Evolutionary conservation across 495 filamentous ascomycete genomes (phyloP).

Genomic region (Trichoderma gamsii): DNA sequence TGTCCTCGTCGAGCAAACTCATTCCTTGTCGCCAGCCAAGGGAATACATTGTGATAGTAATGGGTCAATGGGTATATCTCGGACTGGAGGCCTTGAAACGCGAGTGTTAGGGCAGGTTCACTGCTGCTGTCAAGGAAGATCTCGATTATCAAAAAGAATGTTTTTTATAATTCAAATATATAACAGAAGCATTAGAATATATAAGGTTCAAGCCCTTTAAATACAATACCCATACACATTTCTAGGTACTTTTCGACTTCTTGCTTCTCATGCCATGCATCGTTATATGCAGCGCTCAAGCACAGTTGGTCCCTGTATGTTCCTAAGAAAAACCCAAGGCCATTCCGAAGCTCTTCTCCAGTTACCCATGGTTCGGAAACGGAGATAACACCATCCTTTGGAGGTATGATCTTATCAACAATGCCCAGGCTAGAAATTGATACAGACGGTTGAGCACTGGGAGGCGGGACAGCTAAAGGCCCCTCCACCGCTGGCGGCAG

Average conservation of each 20-base stretch:
- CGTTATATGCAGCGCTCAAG: conserved; percentile 37
- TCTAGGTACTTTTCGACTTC: conserved; percentile 28
- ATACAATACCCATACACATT: conserved; percentile 19
- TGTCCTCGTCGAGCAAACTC: too few relatives aligned
- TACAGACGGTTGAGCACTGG: conserved; percentile 28
- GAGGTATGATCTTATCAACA: conserved; percentile 27
- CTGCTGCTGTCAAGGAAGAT: too few relatives aligned
- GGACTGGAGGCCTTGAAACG: too few relatives aligned
- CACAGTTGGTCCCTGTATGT: conserved; percentile 31
- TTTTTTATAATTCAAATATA: too few relatives aligned
- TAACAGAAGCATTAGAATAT: conserved; percentile 4
- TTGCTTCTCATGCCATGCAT: conserved; percentile 30
- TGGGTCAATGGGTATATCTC: too few relatives aligned
- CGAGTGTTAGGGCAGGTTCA: too few relatives aligned
- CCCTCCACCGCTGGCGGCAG: conserved; percentile 23
- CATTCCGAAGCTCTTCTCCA: conserved; percentile 35
- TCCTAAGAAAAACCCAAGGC: conserved; percentile 34
- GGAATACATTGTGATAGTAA: too few relatives aligned
- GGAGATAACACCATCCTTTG: conserved; percentile 24
- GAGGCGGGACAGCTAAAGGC: conserved; percentile 26
- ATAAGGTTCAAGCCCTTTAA: conserved; percentile 13
- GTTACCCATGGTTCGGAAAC: conserved; percentile 37
- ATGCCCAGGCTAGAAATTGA: conserved; percentile 38
- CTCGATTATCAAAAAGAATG: too few relatives aligned
- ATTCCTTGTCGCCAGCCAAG: too few relatives aligned